phyloP scores from a whole-genome alignment of 1,284 basidiomycete genomes.

The Agroathelia rolfsii region DNA sequence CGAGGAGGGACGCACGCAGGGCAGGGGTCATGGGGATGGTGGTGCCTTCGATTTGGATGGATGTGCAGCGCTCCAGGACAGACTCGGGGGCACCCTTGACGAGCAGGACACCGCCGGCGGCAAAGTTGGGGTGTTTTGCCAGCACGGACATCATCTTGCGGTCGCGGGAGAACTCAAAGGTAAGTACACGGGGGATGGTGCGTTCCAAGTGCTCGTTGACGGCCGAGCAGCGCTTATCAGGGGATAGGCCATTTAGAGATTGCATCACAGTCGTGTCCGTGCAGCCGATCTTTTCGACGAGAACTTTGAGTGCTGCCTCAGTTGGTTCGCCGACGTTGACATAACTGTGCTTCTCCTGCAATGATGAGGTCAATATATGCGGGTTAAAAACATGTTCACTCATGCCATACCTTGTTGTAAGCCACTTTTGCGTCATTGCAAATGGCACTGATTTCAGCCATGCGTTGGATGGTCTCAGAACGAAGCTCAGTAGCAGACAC shows the following conservation, averaged over 20 bases:
- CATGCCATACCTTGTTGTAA: slow-evolving; percentile 62
- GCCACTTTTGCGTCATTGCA: slow-evolving; percentile 90
- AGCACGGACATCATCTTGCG: slow-evolving; percentile 99
- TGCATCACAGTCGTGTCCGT: slow-evolving; percentile 41
- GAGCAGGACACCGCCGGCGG: slow-evolving; percentile 59
- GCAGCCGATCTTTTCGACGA: slow-evolving; percentile 84
- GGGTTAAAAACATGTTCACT: slow-evolving; percentile 1
- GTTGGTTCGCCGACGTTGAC: slow-evolving; percentile 92
- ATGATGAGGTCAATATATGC: slow-evolving; percentile 10
- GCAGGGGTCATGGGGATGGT: slow-evolving; percentile 52
- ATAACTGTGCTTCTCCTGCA: slow-evolving; percentile 72
- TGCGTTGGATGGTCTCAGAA: slow-evolving; percentile 67
- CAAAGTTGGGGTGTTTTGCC: slow-evolving; percentile 35
- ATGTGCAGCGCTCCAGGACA: slow-evolving; percentile 81
- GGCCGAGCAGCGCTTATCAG: slow-evolving; percentile 63
- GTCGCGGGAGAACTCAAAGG: slow-evolving; percentile 96
- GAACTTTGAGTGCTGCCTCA: slow-evolving; percentile 87
- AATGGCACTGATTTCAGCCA: slow-evolving; percentile 83
- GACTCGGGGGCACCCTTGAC: slow-evolving; percentile 97
- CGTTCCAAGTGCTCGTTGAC: slow-evolving; percentile 79
- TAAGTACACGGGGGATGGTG: slow-evolving; percentile 71
- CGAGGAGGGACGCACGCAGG: slow-evolving; percentile 55
- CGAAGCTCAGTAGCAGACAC: slow-evolving; percentile 46
- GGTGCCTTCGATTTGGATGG: slow-evolving; percentile 61
- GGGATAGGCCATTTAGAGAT: slow-evolving; percentile 49